Conservation (phyloP, 805 yeast genomes). For the Wilhelminamyces savonicus region DNA sequence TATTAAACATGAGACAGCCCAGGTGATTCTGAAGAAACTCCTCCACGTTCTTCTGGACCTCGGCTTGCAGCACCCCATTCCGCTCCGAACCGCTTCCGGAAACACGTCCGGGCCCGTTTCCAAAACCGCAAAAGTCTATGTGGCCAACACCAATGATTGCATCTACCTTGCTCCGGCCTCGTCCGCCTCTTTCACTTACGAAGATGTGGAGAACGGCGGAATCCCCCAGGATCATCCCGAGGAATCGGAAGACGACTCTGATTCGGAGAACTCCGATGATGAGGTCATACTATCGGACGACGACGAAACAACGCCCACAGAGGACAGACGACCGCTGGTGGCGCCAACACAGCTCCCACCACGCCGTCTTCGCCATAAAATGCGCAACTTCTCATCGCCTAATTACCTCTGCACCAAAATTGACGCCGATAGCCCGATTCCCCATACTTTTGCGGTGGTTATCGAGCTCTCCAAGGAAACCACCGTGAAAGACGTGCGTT, state of each 20-base stretch:
- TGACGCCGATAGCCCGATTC: slow-evolving; percentile 36
- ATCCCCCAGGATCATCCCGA: slow-evolving; percentile 9
- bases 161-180: slow-evolving; percentile 34
- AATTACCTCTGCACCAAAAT: slow-evolving; percentile 30
- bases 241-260: slow-evolving; percentile 1
- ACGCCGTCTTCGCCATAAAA: slow-evolving; percentile 11
- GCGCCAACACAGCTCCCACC: background rate
- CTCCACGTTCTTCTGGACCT: slow-evolving; percentile 21
- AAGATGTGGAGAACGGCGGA: slow-evolving; percentile 38
- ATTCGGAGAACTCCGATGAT: slow-evolving; percentile 2
- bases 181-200: slow-evolving; percentile 35
- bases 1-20: slow-evolving; percentile 32
- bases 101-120: slow-evolving; percentile 16
- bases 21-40: slow-evolving; percentile 30
- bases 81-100: slow-evolving; percentile 23
- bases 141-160: slow-evolving; percentile 35
- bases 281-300: slow-evolving; percentile 6
- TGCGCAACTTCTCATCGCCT: slow-evolving; percentile 23
- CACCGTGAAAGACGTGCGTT: slow-evolving; percentile 27
- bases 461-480: slow-evolving; percentile 38
- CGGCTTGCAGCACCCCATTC: slow-evolving; percentile 35
- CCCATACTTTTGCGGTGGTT: slow-evolving; percentile 50
- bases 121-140: slow-evolving; percentile 23
- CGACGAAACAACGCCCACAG: slow-evolving; percentile 3
- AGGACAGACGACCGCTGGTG: background rate